Percentiles rank a stretch among this genome's conserved stretches.
Conservation (phyloP, 1,284 basidiomycete genomes). For the Takashimella koratensis region DNA sequence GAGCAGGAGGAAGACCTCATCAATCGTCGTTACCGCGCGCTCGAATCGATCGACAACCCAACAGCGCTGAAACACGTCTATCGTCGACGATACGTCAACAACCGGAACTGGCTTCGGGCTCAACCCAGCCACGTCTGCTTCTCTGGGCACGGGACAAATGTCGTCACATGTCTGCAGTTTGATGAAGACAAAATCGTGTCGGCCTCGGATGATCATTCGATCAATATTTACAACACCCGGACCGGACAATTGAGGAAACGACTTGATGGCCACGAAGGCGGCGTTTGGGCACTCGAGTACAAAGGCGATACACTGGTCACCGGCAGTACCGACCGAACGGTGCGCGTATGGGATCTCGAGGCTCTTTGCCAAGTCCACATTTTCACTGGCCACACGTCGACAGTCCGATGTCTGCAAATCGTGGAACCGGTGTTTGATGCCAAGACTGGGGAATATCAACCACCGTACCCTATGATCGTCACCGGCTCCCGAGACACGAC, state of each 20-base stretch:
- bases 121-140: constrained; percentile 64
- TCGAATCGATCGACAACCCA: constrained; percentile 29
- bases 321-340: constrained; percentile 89
- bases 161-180: constrained; percentile 91
- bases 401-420: constrained; percentile 58
- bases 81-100: constrained; percentile 55
- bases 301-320: constrained; percentile 80
- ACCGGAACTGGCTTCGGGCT: constrained; percentile 52
- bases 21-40: constrained; percentile 29
- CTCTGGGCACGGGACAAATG: constrained; percentile 78
- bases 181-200: constrained; percentile 90
- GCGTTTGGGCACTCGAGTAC: constrained; percentile 82
- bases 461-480: constrained; percentile 68
- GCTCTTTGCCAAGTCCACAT: constrained; percentile 78
- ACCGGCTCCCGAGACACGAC: constrained; percentile 90
- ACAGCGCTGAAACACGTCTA: constrained; percentile 44
- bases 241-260: constrained; percentile 70
- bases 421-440: constrained; percentile 50
- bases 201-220: constrained; percentile 68
- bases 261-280: constrained; percentile 85
- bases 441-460: constrained; percentile 50
- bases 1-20: constrained; percentile 43
- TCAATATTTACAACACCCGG: constrained; percentile 80
- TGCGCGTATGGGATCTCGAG: constrained; percentile 85
- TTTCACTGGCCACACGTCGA: constrained; percentile 90